Conservation (phyloP, 2,329 filamentous ascomycete species). For the Colletotrichum spinosum region DNA sequence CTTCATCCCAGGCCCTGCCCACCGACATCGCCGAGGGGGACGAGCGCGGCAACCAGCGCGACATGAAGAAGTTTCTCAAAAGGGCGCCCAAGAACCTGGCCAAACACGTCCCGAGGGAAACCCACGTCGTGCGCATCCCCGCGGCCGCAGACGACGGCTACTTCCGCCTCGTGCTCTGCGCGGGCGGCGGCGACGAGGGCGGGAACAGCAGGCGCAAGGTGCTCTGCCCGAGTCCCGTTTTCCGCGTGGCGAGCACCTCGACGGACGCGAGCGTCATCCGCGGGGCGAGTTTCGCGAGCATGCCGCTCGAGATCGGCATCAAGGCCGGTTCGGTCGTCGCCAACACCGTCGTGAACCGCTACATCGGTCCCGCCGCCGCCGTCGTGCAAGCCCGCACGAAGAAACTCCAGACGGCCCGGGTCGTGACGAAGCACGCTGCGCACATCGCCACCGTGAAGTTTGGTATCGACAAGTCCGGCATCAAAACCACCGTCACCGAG, state of each 20-base stretch:
- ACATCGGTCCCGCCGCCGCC: constrained; percentile 47
- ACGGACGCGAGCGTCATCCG: constrained; percentile 70
- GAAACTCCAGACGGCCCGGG: constrained; percentile 42
- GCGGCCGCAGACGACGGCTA: constrained; percentile 74
- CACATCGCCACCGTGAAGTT: constrained; percentile 40
- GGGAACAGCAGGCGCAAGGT: constrained; percentile 60
- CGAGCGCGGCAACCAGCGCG: constrained; percentile 75
- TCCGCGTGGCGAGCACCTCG: constrained; percentile 75
- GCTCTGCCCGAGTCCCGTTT: constrained; percentile 74
- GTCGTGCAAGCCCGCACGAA: constrained; percentile 55
- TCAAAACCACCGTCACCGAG: constrained; percentile 46
- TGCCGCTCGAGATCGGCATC: constrained; percentile 75
- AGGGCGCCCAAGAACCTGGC: constrained; percentile 60
- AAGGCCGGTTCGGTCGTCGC: constrained; percentile 66
- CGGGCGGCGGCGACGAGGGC: constrained; percentile 47
- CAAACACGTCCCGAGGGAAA: constrained; percentile 69
- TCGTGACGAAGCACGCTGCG: constrained; percentile 14
- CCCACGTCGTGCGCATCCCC: constrained; percentile 73
- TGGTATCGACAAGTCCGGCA: constrained; percentile 43
- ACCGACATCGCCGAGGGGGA: constrained; percentile 66
- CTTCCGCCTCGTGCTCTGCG: constrained; percentile 74
- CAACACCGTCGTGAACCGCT: constrained; percentile 56
- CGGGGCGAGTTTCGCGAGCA: constrained; percentile 72
- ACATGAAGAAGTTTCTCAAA: constrained; percentile 72
- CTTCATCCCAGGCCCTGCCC: constrained; percentile 56